Evolutionary conservation across 257 asterid genomes (phyloP).

Genomic region (Solanum pinnatisectum): DNA sequence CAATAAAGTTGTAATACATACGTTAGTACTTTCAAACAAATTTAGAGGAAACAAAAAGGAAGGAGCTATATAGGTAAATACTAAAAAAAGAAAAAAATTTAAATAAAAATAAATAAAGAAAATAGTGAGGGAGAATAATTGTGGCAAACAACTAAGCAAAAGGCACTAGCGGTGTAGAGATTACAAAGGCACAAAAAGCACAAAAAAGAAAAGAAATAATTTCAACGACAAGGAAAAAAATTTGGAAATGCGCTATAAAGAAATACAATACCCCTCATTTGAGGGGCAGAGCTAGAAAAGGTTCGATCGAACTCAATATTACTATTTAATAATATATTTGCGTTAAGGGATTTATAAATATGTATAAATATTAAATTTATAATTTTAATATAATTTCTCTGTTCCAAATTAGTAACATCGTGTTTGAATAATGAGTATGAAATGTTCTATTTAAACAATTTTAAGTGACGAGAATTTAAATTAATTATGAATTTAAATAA

Average conservation of each 20-base stretch:
- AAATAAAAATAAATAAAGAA: background rate
- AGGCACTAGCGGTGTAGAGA: background rate
- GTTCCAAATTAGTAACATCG: rapidly evolving
- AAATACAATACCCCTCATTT: background rate
- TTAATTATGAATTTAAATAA: background rate
- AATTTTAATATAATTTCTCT: no score
- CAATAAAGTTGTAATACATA: background rate
- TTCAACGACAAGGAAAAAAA: background rate
- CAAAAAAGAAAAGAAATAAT: background rate
- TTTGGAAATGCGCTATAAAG: background rate
- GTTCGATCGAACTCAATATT: rapidly evolving
- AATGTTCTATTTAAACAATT: no score
- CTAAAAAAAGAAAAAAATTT: background rate
- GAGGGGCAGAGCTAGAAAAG: background rate
- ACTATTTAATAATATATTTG: background rate
- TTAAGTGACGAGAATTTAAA: rapidly evolving
- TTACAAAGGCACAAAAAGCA: background rate
- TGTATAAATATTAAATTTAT: background rate
- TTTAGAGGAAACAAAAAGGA: background rate
- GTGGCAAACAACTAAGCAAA: background rate
- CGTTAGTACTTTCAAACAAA: background rate
- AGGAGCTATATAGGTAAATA: background rate
- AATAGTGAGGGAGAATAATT: background rate
- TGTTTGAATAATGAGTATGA: background rate
- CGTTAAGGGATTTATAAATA: no score